These are phyloP conservation scores for Boechera divaricarpa DNA, from an alignment of 345 rosid species.

Conservation along the genomic window DNA sequence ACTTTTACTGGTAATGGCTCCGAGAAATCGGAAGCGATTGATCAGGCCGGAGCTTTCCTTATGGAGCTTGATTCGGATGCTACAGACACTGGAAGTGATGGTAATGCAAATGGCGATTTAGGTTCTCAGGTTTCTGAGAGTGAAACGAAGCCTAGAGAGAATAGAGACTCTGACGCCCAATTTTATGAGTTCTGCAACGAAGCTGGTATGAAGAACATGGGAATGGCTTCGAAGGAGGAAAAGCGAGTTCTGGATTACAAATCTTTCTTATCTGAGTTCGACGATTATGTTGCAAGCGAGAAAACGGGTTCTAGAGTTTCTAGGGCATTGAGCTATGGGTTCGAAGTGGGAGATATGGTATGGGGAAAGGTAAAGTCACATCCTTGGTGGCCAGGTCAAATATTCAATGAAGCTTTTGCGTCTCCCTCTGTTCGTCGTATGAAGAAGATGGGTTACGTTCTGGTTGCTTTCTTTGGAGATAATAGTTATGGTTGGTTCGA, in stretches of 20 bases:
- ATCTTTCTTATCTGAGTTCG: slow-evolving; percentile 68
- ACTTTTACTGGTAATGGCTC: background rate
- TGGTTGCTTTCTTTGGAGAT: slow-evolving; percentile 93
- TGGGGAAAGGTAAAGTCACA: slow-evolving; percentile 97
- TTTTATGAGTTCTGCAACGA: slow-evolving; percentile 13
- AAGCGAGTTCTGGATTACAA: slow-evolving; percentile 41
- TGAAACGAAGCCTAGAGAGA: slow-evolving; percentile 42
- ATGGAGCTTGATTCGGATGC: background rate
- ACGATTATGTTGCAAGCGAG: slow-evolving; percentile 77
- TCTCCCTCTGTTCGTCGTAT: slow-evolving; percentile 70
- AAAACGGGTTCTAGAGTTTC: slow-evolving; percentile 53
- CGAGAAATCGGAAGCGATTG: background rate
- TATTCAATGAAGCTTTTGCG: slow-evolving; percentile 78
- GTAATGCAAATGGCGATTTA: background rate
- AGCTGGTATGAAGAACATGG: slow-evolving; percentile 10
- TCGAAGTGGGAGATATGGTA: slow-evolving; percentile 89
- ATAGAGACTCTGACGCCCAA: slow-evolving; percentile 29
- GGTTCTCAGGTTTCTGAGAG: background rate
- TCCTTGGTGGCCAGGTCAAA: slow-evolving; percentile 98
- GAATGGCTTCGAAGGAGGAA: slow-evolving; percentile 15
- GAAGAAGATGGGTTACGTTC: slow-evolving; percentile 69
- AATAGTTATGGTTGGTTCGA: slow-evolving; percentile 97
- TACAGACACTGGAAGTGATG: background rate
- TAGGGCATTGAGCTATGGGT: slow-evolving; percentile 69
- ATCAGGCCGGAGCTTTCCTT: background rate